phyloP scores from a whole-genome alignment of 2,329 filamentous ascomycete species.

The Fusarium equiseti region DNA sequence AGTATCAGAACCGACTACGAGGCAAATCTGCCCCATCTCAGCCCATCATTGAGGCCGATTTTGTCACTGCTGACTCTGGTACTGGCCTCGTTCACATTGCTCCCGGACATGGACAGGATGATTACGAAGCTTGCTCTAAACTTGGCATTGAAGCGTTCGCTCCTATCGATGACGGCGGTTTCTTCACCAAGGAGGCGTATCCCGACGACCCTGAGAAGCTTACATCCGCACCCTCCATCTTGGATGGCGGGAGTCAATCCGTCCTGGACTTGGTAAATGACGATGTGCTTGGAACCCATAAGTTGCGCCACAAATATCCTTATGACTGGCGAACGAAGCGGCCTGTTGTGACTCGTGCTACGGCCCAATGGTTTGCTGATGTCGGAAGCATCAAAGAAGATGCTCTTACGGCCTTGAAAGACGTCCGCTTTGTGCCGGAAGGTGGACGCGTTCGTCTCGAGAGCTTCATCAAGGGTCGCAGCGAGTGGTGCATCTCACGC shows the following conservation, averaged over 20 bases:
- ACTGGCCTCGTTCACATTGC: conserved; percentile 95
- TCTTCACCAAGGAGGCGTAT: conserved; percentile 83
- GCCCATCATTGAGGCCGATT: conserved; percentile 84
- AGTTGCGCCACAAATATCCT: conserved; percentile 90
- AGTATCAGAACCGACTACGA: conserved; percentile 79
- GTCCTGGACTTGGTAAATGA: conserved; percentile 77
- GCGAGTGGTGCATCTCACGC: conserved; percentile 97
- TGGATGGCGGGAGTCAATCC: conserved; percentile 74
- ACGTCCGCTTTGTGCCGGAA: conserved; percentile 83
- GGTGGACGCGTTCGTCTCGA: conserved; percentile 79
- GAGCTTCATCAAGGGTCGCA: conserved; percentile 87
- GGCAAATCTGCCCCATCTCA: conserved; percentile 68
- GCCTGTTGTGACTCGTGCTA: conserved; percentile 90
- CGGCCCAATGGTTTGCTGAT: conserved; percentile 98
- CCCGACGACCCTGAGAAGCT: conserved; percentile 76
- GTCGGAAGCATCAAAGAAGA: conserved; percentile 83
- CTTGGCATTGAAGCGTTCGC: conserved; percentile 81
- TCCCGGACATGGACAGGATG: conserved; percentile 95
- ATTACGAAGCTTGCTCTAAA: conserved; percentile 84
- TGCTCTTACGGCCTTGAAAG: conserved; percentile 75
- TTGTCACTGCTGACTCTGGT: conserved; percentile 90
- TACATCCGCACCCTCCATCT: conserved; percentile 75
- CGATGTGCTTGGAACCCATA: conserved; percentile 76
- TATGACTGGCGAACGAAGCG: conserved; percentile 98
- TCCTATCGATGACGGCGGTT: conserved; percentile 84